Conservation (phyloP, 257 asterid genomes). For the Prunella vulgaris region DNA sequence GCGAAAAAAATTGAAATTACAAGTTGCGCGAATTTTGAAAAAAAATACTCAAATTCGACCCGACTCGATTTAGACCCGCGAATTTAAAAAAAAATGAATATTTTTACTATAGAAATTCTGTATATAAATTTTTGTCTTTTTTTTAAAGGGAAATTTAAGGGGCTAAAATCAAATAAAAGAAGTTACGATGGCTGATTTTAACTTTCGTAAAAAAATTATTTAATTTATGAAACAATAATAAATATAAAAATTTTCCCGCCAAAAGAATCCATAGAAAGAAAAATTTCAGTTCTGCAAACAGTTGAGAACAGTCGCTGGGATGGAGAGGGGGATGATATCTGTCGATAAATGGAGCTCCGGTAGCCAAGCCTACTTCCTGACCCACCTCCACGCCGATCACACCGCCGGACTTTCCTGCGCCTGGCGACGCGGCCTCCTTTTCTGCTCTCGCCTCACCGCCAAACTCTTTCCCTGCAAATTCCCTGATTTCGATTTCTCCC, state of each 20-base stretch:
- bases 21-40: no score
- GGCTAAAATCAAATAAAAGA: no score
- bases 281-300: not conserved
- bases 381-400: constrained; percentile 93
- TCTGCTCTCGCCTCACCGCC: constrained; percentile 75
- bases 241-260: not conserved
- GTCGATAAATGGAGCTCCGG: constrained; percentile 77
- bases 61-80: no score
- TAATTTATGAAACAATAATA: no score
- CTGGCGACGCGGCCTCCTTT: constrained; percentile 69
- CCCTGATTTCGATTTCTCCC: constrained; percentile 66
- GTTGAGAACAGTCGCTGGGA: not conserved
- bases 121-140: no score
- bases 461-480: constrained; percentile 63
- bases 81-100: no score
- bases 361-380: constrained; percentile 83
- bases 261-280: not conserved
- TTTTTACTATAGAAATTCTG: no score
- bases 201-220: no score
- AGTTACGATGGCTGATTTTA: no score
- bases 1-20: no score
- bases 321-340: constrained; percentile 82
- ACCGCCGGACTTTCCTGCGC: constrained; percentile 58
- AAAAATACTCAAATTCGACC: no score
- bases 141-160: no score